phyloP scores from a whole-genome alignment of 202 grass and related monocot species.

The Schoenoplectus triqueter region DNA sequence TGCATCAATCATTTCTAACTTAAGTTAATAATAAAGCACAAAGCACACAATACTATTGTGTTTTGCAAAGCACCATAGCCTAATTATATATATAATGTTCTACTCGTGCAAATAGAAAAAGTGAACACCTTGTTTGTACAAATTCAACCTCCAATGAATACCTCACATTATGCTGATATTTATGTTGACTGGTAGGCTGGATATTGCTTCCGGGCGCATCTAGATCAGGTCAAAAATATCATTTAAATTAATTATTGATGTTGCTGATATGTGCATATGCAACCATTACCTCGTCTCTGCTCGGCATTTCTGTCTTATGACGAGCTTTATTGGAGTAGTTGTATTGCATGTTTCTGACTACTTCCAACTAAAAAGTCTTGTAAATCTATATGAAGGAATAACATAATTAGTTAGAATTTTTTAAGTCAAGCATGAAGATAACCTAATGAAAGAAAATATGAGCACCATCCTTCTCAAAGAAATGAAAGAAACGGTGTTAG shows the following conservation, averaged over 20 bases:
- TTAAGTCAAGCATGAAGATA: not conserved
- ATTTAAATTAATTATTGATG: not conserved
- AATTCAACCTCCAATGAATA: constrained; percentile 26
- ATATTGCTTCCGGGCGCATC: not conserved
- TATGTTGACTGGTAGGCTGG: constrained; percentile 4
- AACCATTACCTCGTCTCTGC: not conserved
- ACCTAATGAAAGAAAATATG: constrained; percentile 2
- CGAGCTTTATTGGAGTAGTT: constrained; percentile 28
- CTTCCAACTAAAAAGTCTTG: constrained; percentile 19
- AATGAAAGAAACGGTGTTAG: not conserved
- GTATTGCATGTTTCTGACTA: not conserved
- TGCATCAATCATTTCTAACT: too few relatives aligned
- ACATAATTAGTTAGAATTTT: not conserved
- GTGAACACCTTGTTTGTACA: constrained; percentile 6
- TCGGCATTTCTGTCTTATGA: not conserved
- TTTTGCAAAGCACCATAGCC: too few relatives aligned
- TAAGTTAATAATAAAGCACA: too few relatives aligned
- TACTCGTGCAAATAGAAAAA: constrained; percentile 10
- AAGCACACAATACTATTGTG: too few relatives aligned
- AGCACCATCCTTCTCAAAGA: not conserved
- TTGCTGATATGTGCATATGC: constrained; percentile 21
- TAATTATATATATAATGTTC: not conserved
- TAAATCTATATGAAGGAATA: constrained; percentile 17
- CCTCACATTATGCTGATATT: not conserved
- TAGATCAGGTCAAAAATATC: constrained; percentile 16